Percentiles rank a stretch among this genome's conserved stretches.
These are phyloP conservation scores for Begonia peltatifolia DNA, from an alignment of 306 rosid species.

Conservation along the genomic window DNA sequence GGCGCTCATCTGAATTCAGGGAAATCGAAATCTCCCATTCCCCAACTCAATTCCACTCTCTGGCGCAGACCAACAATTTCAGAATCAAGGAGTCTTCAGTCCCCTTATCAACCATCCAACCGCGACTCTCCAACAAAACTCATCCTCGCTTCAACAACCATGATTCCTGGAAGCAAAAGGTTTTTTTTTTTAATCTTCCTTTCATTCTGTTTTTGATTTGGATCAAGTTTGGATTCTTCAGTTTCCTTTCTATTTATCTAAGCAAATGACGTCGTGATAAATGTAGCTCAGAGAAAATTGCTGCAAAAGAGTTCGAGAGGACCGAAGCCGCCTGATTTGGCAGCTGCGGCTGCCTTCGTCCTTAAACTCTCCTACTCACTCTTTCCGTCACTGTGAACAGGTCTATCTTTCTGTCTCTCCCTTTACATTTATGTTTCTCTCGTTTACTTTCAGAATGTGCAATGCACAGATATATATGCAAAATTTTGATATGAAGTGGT, in stretches of 20 bases:
- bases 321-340: conserved; percentile 67
- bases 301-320: conserved; percentile 56
- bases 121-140: conserved; percentile 34
- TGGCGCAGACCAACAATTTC: not conserved
- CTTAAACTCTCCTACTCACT: conserved; percentile 17
- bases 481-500: too few species aligned
- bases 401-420: conserved; percentile 7
- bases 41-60: not conserved
- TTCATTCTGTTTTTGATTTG: not conserved
- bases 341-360: conserved; percentile 33
- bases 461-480: too few species aligned
- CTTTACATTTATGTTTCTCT: not conserved
- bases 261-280: not conserved
- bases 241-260: not conserved
- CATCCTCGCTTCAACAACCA: conserved; percentile 31
- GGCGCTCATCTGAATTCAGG: too few species aligned
- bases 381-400: conserved; percentile 20
- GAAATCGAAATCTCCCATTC: not conserved
- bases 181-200: too few species aligned
- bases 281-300: conserved; percentile 65
- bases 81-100: conserved; percentile 1
- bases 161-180: conserved; percentile 60
- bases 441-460: too few species aligned
- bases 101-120: not conserved
- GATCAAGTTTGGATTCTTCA: not conserved